Conservation (phyloP, 768 basidiomycete genomes). For the Lyophyllum decastes region DNA sequence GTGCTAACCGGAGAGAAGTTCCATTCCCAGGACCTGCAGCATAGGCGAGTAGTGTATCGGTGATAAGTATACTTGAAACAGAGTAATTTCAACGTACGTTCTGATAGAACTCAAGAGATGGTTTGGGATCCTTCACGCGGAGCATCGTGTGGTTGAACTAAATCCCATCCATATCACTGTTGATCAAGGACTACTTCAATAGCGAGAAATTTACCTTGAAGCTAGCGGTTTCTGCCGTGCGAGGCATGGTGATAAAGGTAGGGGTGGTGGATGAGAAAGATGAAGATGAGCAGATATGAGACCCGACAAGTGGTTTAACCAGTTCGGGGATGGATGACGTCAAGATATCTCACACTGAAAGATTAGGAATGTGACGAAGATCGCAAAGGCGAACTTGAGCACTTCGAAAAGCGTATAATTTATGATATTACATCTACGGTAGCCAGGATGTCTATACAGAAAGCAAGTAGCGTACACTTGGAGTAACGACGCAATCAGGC, state of each 20-base stretch:
- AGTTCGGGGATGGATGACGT: constrained; percentile 1
- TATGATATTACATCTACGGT: no score
- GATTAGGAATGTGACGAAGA: no score
- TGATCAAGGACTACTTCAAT: neutral
- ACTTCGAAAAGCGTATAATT: no score
- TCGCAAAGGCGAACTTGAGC: no score
- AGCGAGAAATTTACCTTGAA: constrained; percentile 30
- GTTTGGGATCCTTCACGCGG: constrained; percentile 84
- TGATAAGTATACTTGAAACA: neutral
- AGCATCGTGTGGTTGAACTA: constrained; percentile 90
- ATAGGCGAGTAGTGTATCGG: neutral
- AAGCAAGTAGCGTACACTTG: no score
- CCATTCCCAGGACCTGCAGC: constrained; percentile 69
- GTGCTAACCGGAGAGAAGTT: constrained; percentile 56
- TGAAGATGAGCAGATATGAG: neutral
- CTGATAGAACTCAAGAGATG: constrained; percentile 79
- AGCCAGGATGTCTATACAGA: no score
- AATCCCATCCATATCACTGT: neutral
- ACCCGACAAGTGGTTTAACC: neutral
- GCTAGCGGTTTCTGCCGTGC: constrained; percentile 62
- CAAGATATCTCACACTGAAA: neutral
- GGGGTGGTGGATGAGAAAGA: constrained; percentile 22
- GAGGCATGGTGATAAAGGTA: constrained; percentile 49
- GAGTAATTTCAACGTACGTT: constrained; percentile 42
- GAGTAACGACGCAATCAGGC: no score